A percentile compares a stretch with the other conserved stretches of the same genome.
These are phyloP conservation scores for Colletotrichum trifolii DNA, from an alignment of 2,329 filamentous ascomycete genomes.

Conservation along the genomic window DNA sequence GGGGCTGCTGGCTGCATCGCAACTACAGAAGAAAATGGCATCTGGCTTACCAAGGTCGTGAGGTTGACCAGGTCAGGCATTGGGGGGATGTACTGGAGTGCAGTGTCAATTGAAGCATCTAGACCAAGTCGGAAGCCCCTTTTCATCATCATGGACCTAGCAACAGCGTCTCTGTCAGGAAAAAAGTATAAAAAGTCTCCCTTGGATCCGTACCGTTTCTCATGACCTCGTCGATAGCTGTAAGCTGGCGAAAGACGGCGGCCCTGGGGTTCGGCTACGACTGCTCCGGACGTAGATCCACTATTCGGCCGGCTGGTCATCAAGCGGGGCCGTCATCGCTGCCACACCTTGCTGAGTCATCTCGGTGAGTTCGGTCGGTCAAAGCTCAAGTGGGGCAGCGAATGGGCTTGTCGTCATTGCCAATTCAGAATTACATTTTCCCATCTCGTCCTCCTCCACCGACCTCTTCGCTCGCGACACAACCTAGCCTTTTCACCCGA, in stretches of 20 bases:
- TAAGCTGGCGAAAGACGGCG: too few species aligned
- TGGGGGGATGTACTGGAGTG: too few species aligned
- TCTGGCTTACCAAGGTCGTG: neutral
- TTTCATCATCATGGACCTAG: too few species aligned
- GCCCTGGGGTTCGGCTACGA: too few species aligned
- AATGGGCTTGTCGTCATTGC: slow-evolving; percentile 33
- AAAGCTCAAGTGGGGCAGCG: slow-evolving; percentile 15
- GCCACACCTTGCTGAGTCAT: slow-evolving; percentile 13
- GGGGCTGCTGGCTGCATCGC: slow-evolving; percentile 2
- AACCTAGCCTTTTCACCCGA: neutral
- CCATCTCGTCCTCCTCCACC: neutral
- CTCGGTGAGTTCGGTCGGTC: slow-evolving; percentile 15
- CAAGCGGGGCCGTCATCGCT: neutral
- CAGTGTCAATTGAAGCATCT: too few species aligned
- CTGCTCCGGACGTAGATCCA: too few species aligned
- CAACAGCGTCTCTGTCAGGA: too few species aligned
- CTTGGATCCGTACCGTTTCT: too few species aligned
- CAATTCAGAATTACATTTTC: slow-evolving; percentile 3
- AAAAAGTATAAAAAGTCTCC: too few species aligned
- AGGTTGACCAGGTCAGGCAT: neutral
- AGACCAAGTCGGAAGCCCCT: too few species aligned
- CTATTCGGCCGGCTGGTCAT: too few species aligned
- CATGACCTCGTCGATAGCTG: too few species aligned
- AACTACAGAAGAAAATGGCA: slow-evolving; percentile 8
- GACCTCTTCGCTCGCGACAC: neutral